Conservation (phyloP, 2,329 filamentous ascomycete genomes). For the Pyrenophora seminiperda region DNA sequence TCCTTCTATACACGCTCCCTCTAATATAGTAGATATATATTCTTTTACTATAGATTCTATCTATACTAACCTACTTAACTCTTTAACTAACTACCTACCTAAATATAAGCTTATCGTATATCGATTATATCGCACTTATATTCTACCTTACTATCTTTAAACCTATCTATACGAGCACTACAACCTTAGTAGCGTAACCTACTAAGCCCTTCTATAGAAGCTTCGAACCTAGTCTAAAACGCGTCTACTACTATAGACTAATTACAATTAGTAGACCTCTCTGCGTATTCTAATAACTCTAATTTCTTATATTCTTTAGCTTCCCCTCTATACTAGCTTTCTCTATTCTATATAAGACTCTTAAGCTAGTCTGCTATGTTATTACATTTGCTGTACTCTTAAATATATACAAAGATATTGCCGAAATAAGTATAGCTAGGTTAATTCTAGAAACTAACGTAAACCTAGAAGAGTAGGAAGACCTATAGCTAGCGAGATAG, state of each 20-base stretch:
- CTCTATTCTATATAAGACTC: not conserved
- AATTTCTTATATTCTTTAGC: not conserved
- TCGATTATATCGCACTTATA: not conserved
- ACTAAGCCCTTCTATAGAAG: not conserved
- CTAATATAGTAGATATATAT: not conserved
- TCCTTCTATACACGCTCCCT: not conserved
- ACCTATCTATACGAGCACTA: not conserved
- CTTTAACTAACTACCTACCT: conserved; percentile 1
- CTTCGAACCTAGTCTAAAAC: not conserved
- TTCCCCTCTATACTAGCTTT: not conserved
- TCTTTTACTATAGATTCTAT: conserved; percentile 5
- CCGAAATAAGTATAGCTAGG: not conserved
- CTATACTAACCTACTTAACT: conserved; percentile 1
- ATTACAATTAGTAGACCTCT: not conserved
- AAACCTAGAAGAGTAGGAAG: not conserved
- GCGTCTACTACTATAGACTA: not conserved
- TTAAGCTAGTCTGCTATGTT: not conserved
- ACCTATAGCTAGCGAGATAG: not conserved
- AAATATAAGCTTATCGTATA: conserved; percentile 2
- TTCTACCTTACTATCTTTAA: not conserved
- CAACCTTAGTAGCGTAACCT: not conserved
- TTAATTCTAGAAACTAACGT: not conserved
- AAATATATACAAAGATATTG: not conserved
- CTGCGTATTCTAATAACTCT: not conserved
- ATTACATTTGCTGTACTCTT: not conserved